Conservation (phyloP, 768 basidiomycete species). For the Xanthoconium stramineum region DNA sequence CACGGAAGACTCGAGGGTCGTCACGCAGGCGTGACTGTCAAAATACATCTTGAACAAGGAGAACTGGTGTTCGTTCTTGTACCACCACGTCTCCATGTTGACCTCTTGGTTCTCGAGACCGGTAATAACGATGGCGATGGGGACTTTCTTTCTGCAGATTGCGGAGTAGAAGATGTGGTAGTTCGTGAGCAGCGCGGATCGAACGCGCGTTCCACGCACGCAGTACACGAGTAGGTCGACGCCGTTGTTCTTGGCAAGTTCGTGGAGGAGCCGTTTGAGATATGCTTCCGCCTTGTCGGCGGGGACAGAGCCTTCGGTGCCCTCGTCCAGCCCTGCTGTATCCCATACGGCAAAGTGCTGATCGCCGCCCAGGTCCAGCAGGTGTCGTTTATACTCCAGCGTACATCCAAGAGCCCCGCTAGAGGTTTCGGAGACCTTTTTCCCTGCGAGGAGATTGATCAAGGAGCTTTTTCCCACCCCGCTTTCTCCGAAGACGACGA, state of each 20-base stretch:
- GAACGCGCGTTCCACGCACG: conserved; percentile 39
- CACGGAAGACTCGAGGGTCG: conserved; percentile 20
- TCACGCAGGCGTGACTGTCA: conserved; percentile 32
- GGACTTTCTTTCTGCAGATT: conserved; percentile 39
- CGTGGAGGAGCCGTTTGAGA: conserved; percentile 35
- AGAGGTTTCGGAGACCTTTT: conserved; percentile 27
- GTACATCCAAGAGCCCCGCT: conserved; percentile 36
- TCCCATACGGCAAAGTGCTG: conserved; percentile 31
- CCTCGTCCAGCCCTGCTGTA: conserved; percentile 34
- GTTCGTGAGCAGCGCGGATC: conserved; percentile 33
- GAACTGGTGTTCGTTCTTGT: conserved; percentile 22
- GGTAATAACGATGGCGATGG: conserved; percentile 39
- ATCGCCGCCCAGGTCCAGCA: conserved; percentile 12
- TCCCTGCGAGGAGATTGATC: conserved; percentile 39
- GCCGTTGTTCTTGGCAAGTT: conserved; percentile 33
- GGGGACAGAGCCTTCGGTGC: conserved; percentile 23
- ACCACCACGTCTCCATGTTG: conserved; percentile 35
- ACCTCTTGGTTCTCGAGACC: conserved; percentile 38
- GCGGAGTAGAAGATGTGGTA: conserved; percentile 39
- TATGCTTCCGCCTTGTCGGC: conserved; percentile 31
- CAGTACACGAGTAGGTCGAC: conserved; percentile 41
- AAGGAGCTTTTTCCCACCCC: conserved; percentile 44
- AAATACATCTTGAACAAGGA: conserved; percentile 27
- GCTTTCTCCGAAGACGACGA: conserved; percentile 42
- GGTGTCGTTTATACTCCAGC: conserved; percentile 27